Conservation (phyloP, 345 rosid genomes). For the Citrus reticulata region DNA sequence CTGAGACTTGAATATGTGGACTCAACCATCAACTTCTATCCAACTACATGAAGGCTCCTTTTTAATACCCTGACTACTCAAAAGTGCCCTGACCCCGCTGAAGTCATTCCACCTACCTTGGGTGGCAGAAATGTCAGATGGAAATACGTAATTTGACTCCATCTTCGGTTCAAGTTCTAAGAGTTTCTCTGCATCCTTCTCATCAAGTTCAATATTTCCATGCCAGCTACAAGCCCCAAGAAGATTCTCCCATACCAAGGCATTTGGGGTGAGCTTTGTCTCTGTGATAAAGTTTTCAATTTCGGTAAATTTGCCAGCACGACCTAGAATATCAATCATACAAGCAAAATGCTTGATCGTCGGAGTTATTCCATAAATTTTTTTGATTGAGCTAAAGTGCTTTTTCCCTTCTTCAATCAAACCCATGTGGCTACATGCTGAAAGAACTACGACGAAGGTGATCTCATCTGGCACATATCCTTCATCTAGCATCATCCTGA, state of each 20-base stretch:
- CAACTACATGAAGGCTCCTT: conserved; percentile 39
- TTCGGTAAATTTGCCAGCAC: conserved; percentile 34
- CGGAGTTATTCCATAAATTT: conserved; percentile 28
- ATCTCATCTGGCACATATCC: conserved; percentile 33
- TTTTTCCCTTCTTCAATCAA: conserved; percentile 32
- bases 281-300: conserved; percentile 29
- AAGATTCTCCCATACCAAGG: conserved; percentile 41
- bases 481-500: conserved; percentile 33
- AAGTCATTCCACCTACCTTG: conserved; percentile 29
- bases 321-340: conserved; percentile 35
- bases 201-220: conserved; percentile 32
- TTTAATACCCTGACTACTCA: conserved; percentile 26
- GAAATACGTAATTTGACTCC: conserved; percentile 28
- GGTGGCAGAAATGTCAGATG: conserved; percentile 35
- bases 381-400: conserved; percentile 22
- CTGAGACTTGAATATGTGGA: conserved; percentile 29
- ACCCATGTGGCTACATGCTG: conserved; percentile 36
- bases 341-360: conserved; percentile 33
- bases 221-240: conserved; percentile 34
- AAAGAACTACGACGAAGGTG: conserved; percentile 30
- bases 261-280: conserved; percentile 16
- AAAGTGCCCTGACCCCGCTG: conserved; percentile 22
- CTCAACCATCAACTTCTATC: conserved; percentile 25
- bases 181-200: conserved; percentile 31
- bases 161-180: conserved; percentile 32